These are phyloP conservation scores for Ogataea ramenticola DNA, from an alignment of 805 yeast species.

Conservation along the genomic window DNA sequence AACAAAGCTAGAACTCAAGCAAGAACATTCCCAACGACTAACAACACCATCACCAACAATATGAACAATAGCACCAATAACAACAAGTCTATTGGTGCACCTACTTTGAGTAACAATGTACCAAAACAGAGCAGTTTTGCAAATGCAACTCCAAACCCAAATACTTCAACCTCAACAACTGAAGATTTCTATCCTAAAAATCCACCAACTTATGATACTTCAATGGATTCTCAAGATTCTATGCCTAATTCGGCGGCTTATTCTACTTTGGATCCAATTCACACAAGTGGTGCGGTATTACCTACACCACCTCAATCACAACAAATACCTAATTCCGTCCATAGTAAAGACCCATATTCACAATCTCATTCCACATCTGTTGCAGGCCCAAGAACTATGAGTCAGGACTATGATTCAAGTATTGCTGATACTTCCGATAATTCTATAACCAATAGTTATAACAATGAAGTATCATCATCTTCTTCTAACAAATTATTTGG, in stretches of 20 bases:
- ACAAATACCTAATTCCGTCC: no score
- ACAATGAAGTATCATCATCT: neutral
- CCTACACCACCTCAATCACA: neutral
- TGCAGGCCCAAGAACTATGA: slow-evolving; percentile 18
- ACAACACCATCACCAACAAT: no score
- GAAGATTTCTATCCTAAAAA: neutral
- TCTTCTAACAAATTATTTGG: slow-evolving; percentile 56
- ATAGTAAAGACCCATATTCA: neutral
- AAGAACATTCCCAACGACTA: neutral
- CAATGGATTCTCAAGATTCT: slow-evolving; percentile 2
- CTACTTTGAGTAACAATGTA: neutral
- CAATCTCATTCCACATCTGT: slow-evolving; percentile 3
- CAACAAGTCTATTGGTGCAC: neutral
- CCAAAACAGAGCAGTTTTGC: neutral
- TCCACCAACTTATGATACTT: slow-evolving; percentile 1
- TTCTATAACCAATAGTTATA: slow-evolving; percentile 3
- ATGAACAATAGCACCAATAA: neutral
- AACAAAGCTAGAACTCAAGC: neutral
- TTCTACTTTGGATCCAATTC: slow-evolving; percentile 20
- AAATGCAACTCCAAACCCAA: neutral
- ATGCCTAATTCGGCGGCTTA: slow-evolving; percentile 4
- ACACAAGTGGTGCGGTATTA: neutral
- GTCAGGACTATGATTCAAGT: slow-evolving; percentile 3
- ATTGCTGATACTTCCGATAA: slow-evolving; percentile 2
- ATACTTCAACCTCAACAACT: slow-evolving; percentile 1